These are phyloP conservation scores for Inonotus obliquus DNA, from an alignment of 1,284 basidiomycete genomes.

Conservation along the genomic window DNA sequence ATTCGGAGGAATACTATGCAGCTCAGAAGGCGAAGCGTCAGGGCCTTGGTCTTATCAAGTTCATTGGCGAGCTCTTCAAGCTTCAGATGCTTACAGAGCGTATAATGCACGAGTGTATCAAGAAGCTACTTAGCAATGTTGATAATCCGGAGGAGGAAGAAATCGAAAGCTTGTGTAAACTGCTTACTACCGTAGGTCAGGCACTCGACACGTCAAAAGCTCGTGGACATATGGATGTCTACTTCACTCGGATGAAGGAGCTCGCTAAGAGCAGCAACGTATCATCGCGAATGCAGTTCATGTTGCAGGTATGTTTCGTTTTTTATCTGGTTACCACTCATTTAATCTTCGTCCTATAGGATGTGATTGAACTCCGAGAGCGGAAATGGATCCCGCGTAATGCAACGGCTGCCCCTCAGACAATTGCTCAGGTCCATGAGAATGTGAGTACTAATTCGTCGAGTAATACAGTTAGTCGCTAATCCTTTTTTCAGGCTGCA, in stretches of 20 bases:
- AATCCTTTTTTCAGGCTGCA: slow-evolving; percentile 41
- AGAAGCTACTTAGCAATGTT: slow-evolving; percentile 89
- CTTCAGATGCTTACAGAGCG: slow-evolving; percentile 90
- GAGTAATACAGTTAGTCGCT: slow-evolving; percentile 4
- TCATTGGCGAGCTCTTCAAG: slow-evolving; percentile 98
- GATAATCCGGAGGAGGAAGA: slow-evolving; percentile 97
- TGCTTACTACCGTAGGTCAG: slow-evolving; percentile 85
- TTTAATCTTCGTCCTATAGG: slow-evolving; percentile 41
- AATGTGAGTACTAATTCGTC: slow-evolving; percentile 47
- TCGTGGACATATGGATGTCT: slow-evolving; percentile 83
- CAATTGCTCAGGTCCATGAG: slow-evolving; percentile 88
- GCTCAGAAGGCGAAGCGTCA: slow-evolving; percentile 96
- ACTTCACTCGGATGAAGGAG: slow-evolving; percentile 88
- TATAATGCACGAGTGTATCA: slow-evolving; percentile 96
- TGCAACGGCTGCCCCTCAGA: slow-evolving; percentile 75
- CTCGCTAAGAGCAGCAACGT: slow-evolving; percentile 72
- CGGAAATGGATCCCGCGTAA: slow-evolving; percentile 80
- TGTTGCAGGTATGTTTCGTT: slow-evolving; percentile 72
- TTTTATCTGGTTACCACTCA: not conserved
- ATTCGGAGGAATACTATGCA: slow-evolving; percentile 96
- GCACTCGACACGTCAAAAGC: slow-evolving; percentile 80
- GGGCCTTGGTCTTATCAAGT: slow-evolving; percentile 94
- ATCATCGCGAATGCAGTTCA: slow-evolving; percentile 88
- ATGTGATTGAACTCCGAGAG: slow-evolving; percentile 84
- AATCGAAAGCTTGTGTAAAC: slow-evolving; percentile 92